Percentiles rank a stretch among this genome's conserved stretches.
Evolutionary conservation across 2,329 filamentous ascomycete genomes (phyloP).

Genomic region (Hymenoscyphus infarciens): DNA sequence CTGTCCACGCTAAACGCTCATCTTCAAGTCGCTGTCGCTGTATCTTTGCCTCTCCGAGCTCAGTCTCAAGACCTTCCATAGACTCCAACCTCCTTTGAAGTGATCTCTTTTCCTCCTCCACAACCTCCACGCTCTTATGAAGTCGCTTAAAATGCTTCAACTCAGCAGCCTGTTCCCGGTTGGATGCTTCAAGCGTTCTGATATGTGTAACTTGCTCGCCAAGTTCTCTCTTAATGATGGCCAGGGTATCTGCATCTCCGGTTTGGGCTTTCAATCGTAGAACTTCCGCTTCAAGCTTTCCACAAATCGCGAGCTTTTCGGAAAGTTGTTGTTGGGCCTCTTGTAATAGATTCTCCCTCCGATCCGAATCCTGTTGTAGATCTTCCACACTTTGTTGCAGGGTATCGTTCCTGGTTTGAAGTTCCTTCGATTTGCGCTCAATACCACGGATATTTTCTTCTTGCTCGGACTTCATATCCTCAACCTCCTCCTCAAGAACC

Average conservation of each 20-base stretch:
- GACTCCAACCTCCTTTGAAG: slow-evolving; percentile 74
- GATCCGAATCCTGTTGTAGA: slow-evolving; percentile 44
- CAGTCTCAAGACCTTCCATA: slow-evolving; percentile 68
- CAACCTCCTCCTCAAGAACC: slow-evolving; percentile 72
- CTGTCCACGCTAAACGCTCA: slow-evolving; percentile 81
- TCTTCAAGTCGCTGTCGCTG: slow-evolving; percentile 86
- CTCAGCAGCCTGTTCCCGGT: slow-evolving; percentile 74
- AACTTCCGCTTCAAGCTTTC: slow-evolving; percentile 76
- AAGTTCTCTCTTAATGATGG: slow-evolving; percentile 81
- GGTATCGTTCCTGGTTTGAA: slow-evolving; percentile 57
- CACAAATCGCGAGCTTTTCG: slow-evolving; percentile 67
- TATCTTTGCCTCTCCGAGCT: slow-evolving; percentile 74
- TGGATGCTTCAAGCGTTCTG: slow-evolving; percentile 73
- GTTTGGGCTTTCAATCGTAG: slow-evolving; percentile 80
- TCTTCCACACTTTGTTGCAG: slow-evolving; percentile 53
- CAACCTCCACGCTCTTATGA: slow-evolving; percentile 84
- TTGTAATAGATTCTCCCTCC: slow-evolving; percentile 32
- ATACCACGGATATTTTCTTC: slow-evolving; percentile 67
- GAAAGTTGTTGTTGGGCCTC: slow-evolving; percentile 44
- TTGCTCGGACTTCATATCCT: slow-evolving; percentile 61
- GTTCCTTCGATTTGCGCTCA: slow-evolving; percentile 57
- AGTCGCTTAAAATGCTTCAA: slow-evolving; percentile 76
- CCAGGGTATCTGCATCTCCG: slow-evolving; percentile 80
- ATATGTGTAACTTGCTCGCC: slow-evolving; percentile 92
- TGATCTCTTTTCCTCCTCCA: slow-evolving; percentile 90